Conservation (phyloP, 2,329 filamentous ascomycete species). For the Fusarium stilboides region DNA sequence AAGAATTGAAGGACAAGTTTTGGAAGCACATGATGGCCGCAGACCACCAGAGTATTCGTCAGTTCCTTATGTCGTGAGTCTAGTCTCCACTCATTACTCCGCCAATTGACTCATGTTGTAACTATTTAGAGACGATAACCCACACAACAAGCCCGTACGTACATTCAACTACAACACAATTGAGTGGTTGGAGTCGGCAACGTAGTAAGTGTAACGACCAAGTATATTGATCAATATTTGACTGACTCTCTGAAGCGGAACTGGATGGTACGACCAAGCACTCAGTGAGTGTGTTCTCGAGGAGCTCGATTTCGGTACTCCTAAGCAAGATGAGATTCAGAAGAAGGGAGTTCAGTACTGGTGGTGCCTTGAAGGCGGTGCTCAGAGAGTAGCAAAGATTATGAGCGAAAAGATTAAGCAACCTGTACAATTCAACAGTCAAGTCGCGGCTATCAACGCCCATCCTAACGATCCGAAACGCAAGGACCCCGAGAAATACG, state of each 20-base stretch:
- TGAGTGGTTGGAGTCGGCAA: constrained; percentile 19
- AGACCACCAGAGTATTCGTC: constrained; percentile 33
- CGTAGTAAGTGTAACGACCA: too few species aligned
- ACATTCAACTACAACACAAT: constrained; percentile 19
- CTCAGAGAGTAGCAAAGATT: constrained; percentile 12
- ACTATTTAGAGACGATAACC: too few species aligned
- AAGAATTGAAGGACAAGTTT: neutral
- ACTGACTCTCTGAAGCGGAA: neutral
- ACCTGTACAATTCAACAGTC: neutral
- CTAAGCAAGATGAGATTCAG: neutral
- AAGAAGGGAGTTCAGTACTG: constrained; percentile 3
- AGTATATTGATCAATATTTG: neutral
- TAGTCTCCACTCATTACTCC: too few species aligned
- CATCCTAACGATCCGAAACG: neutral
- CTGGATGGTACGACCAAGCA: constrained; percentile 25
- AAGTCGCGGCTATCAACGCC: neutral
- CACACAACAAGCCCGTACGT: too few species aligned
- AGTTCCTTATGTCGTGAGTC: constrained; percentile 40
- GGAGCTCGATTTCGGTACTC: constrained; percentile 9
- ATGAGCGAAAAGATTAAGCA: constrained; percentile 1
- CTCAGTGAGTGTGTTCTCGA: constrained; percentile 21
- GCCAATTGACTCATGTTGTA: too few species aligned
- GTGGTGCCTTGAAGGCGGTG: constrained; percentile 17
- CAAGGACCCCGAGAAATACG: neutral
- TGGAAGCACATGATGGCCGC: constrained; percentile 28